Conservation (phyloP, 345 rosid species). For the Angophora floribunda region DNA sequence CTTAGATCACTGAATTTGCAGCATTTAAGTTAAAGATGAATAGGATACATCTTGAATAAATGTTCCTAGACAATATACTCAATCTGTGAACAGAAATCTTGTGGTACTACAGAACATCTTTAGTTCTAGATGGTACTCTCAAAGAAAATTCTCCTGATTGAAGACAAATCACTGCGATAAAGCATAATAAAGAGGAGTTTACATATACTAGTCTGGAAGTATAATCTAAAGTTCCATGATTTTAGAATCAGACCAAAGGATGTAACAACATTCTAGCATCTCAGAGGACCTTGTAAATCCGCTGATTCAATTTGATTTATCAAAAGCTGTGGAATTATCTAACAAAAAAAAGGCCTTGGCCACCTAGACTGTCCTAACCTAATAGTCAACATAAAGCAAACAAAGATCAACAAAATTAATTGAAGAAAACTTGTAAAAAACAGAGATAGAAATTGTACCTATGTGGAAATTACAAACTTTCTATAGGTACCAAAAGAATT, state of each 20-base stretch:
- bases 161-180: background rate
- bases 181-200: background rate
- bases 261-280: background rate
- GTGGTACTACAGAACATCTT: background rate
- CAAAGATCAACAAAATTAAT: background rate
- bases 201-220: background rate
- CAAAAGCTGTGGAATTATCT: background rate
- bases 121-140: background rate
- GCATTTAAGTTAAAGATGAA: background rate
- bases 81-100: background rate
- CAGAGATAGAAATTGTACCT: background rate
- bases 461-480: background rate
- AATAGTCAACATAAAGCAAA: background rate
- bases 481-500: background rate
- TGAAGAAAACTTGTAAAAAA: background rate
- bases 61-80: background rate
- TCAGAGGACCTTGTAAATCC: background rate
- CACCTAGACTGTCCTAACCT: background rate
- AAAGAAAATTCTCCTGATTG: background rate
- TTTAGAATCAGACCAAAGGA: background rate
- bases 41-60: background rate
- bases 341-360: background rate
- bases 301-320: background rate
- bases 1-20: background rate
- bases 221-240: background rate